These are phyloP conservation scores for Protomyces inundatus DNA, from an alignment of 1,139 yeast species.

Conservation along the genomic window DNA sequence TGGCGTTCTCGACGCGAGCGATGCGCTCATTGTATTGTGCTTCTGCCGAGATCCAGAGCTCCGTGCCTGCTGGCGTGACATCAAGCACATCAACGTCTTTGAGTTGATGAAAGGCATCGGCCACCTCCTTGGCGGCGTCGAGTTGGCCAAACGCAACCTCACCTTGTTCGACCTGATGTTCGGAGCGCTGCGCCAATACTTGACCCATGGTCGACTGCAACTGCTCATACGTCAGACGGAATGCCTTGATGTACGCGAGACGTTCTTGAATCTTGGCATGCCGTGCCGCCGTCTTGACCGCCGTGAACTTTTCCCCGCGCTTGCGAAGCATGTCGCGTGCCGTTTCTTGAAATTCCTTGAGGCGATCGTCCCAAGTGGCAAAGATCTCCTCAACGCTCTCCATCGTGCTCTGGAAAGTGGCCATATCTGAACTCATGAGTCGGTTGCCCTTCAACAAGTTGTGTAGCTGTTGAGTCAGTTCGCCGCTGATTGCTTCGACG, in stretches of 20 bases:
- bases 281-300: slow-evolving; percentile 53
- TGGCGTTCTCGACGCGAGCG: slow-evolving; percentile 45
- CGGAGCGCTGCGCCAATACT: slow-evolving; percentile 44
- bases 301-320: slow-evolving; percentile 65
- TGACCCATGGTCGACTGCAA: slow-evolving; percentile 41
- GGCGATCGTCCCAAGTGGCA: slow-evolving; percentile 48
- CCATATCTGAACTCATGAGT: slow-evolving; percentile 42
- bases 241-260: slow-evolving; percentile 44
- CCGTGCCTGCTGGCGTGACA: slow-evolving; percentile 38
- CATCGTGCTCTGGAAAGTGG: slow-evolving; percentile 39
- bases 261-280: slow-evolving; percentile 48
- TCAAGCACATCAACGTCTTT: slow-evolving; percentile 43
- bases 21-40: slow-evolving; percentile 44
- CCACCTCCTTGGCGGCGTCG: slow-evolving; percentile 37
- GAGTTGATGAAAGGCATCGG: slow-evolving; percentile 46
- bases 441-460: slow-evolving; percentile 34
- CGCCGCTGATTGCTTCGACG: slow-evolving; percentile 56
- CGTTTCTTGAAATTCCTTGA: slow-evolving; percentile 53
- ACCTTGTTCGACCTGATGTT: background rate
- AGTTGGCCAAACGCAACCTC: slow-evolving; percentile 1
- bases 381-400: slow-evolving; percentile 39
- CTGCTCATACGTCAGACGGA: slow-evolving; percentile 55
- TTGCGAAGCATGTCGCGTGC: slow-evolving; percentile 73
- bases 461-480: slow-evolving; percentile 42
- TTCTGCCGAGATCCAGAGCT: slow-evolving; percentile 44